Evolutionary conservation across 2,329 filamentous ascomycete species (phyloP).

Genomic region (Venturia aucupariae): DNA sequence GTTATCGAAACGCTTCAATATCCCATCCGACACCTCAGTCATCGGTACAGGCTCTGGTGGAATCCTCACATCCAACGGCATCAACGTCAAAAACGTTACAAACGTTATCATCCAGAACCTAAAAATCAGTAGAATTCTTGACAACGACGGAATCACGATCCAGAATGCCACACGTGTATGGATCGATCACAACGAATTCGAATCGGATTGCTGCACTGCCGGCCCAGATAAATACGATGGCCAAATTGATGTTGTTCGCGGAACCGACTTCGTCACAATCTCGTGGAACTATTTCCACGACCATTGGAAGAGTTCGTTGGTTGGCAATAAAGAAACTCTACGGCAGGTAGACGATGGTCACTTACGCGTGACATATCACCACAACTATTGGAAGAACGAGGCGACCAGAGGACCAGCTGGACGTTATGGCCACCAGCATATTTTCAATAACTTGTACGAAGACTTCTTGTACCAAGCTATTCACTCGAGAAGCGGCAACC

Average conservation of each 20-base stretch:
- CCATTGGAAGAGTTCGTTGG: conserved; percentile 37
- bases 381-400: conserved; percentile 40
- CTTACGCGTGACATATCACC: conserved; percentile 42
- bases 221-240: conserved; percentile 37
- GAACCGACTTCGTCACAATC: conserved; percentile 38
- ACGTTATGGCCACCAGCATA: conserved; percentile 41
- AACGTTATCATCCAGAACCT: conserved; percentile 37
- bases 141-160: conserved; percentile 36
- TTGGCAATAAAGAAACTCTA: conserved; percentile 34
- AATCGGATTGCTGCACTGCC: conserved; percentile 28
- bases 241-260: conserved; percentile 38
- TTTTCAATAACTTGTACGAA: conserved; percentile 43
- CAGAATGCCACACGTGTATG: conserved; percentile 38
- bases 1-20: conserved; percentile 32
- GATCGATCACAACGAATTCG: conserved; percentile 42
- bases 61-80: conserved; percentile 29
- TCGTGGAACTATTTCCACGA: conserved; percentile 43
- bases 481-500: conserved; percentile 41
- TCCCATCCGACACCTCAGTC: conserved; percentile 39
- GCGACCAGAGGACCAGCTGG: conserved; percentile 41
- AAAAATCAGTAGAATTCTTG: conserved; percentile 27
- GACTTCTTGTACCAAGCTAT: conserved; percentile 41
- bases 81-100: conserved; percentile 28
- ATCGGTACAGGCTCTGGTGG: conserved; percentile 30
- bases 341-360: conserved; percentile 35